Conservation (phyloP, 2,329 filamentous ascomycete genomes). For the Nigrospora oryzae region DNA sequence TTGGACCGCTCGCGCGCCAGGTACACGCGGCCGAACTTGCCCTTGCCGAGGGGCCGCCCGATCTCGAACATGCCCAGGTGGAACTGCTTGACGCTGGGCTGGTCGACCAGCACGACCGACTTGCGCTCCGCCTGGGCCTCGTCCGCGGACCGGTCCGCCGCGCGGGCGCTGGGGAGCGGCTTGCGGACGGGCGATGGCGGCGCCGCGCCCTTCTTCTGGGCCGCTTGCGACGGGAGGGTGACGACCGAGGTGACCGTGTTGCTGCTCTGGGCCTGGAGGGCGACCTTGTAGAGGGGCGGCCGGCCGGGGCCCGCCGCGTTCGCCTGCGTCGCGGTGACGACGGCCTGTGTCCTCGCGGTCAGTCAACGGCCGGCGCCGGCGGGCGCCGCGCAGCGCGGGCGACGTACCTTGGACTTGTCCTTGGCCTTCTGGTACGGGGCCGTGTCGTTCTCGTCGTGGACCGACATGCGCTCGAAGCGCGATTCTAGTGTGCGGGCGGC, state of each 20-base stretch:
- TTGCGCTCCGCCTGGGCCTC: slow-evolving; percentile 43
- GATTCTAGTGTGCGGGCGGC: slow-evolving; percentile 72
- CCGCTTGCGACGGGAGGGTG: slow-evolving; percentile 58
- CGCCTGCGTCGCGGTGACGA: slow-evolving; percentile 31
- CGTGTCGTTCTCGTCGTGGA: slow-evolving; percentile 78
- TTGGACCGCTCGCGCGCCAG: slow-evolving; percentile 71
- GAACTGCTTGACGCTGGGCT: slow-evolving; percentile 55
- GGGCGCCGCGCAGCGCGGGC: slow-evolving; percentile 17
- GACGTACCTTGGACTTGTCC: slow-evolving; percentile 66
- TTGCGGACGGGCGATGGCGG: slow-evolving; percentile 45
- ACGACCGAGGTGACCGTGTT: slow-evolving; percentile 56
- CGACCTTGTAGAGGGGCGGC: slow-evolving; percentile 78
- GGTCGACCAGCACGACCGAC: slow-evolving; percentile 44
- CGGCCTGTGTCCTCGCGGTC: slow-evolving; percentile 26
- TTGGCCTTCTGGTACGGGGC: slow-evolving; percentile 36
- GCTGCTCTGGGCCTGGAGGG: slow-evolving; percentile 69
- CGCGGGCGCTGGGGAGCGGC: slow-evolving; percentile 31
- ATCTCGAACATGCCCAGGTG: slow-evolving; percentile 95
- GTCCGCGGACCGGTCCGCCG: slow-evolving; percentile 29
- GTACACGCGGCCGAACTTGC: slow-evolving; percentile 82
- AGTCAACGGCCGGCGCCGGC: background rate
- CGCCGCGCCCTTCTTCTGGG: slow-evolving; percentile 40
- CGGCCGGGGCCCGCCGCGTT: slow-evolving; percentile 47
- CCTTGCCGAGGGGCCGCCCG: slow-evolving; percentile 75
- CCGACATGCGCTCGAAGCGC: slow-evolving; percentile 82